Conservation (phyloP, 495 filamentous ascomycete species). For the Bathelium albidoporum region DNA sequence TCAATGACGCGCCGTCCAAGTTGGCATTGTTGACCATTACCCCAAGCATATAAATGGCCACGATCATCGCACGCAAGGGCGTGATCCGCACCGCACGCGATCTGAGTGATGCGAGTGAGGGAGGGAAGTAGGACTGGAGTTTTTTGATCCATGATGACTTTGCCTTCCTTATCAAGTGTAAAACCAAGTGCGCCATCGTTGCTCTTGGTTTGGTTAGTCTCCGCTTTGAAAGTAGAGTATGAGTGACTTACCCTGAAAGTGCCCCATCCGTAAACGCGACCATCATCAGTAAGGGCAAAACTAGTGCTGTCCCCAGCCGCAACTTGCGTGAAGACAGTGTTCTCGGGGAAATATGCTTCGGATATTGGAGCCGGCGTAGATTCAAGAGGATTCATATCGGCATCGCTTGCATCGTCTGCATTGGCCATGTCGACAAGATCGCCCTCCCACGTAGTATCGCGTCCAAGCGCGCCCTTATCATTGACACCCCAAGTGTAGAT, state of each 20-base stretch:
- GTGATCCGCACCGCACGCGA: constrained; percentile 60
- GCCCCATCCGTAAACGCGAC: constrained; percentile 62
- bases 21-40: constrained; percentile 61
- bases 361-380: constrained; percentile 45
- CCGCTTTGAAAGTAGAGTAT: constrained; percentile 14
- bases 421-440: constrained; percentile 49
- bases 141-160: constrained; percentile 26
- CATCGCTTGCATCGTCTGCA: constrained; percentile 39
- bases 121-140: constrained; percentile 40
- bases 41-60: constrained; percentile 60
- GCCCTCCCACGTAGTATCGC: constrained; percentile 47
- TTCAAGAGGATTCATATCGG: constrained; percentile 50
- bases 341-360: constrained; percentile 38
- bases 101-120: constrained; percentile 51
- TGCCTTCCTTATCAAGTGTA: constrained; percentile 21
- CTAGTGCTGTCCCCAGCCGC: constrained; percentile 53
- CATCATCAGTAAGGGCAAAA: constrained; percentile 54
- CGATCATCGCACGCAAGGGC: constrained; percentile 57
- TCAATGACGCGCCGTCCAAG: constrained; percentile 61
- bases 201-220: constrained; percentile 20
- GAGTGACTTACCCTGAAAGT: constrained; percentile 49
- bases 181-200: constrained; percentile 68
- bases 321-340: constrained; percentile 47
- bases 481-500: constrained; percentile 68
- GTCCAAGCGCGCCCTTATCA: constrained; percentile 55